These are phyloP conservation scores for Vararia minispora DNA, from an alignment of 768 basidiomycete genomes.

Conservation along the genomic window DNA sequence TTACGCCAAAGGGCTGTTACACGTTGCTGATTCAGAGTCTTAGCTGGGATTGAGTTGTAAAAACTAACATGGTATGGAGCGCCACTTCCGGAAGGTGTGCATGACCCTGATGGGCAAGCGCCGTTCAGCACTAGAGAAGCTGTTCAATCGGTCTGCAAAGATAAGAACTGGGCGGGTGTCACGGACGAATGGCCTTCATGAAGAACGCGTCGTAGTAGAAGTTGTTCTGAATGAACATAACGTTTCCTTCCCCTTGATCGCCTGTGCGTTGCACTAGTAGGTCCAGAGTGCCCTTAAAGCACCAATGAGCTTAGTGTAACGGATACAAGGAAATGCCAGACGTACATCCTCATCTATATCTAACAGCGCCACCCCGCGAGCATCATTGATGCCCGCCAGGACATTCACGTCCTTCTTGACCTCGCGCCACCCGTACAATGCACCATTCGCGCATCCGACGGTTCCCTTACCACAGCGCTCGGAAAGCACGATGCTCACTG, in stretches of 20 bases:
- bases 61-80: conserved; percentile 62
- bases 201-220: conserved; percentile 99
- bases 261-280: conserved; percentile 86
- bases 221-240: conserved; percentile 89
- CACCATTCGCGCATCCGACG: conserved; percentile 48
- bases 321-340: conserved; percentile 8
- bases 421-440: conserved; percentile 54
- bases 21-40: neutral
- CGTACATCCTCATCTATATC: conserved; percentile 95
- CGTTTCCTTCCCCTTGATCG: conserved; percentile 43
- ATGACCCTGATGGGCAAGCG: conserved; percentile 79
- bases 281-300: conserved; percentile 74
- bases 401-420: conserved; percentile 46
- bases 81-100: conserved; percentile 41
- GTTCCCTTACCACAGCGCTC: conserved; percentile 44
- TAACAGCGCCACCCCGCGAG: conserved; percentile 64
- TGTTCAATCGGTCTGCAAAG: conserved; percentile 2
- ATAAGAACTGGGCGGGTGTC: neutral
- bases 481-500: conserved; percentile 54
- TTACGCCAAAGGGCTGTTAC: conserved; percentile 80
- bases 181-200: conserved; percentile 85
- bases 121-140: conserved; percentile 69
- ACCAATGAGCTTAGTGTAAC: neutral
- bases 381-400: conserved; percentile 64
- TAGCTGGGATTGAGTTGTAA: neutral